Base-by-base conservation (phyloP, 1,139 yeast genomes). In the Protomyces gravidus region DNA sequence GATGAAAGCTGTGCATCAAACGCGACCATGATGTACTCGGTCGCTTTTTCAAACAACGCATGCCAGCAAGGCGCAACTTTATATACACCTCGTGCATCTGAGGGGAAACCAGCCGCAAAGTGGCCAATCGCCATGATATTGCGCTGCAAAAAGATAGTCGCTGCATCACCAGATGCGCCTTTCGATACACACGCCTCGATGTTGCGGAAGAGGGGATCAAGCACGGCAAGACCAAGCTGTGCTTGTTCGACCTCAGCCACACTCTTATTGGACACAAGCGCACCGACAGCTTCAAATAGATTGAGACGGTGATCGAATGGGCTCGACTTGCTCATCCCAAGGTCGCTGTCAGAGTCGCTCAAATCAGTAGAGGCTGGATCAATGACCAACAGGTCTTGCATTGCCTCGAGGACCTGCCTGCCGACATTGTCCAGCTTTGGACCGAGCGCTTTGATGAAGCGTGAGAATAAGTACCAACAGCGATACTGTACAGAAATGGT, bases 41-140 rank as follows among this genome's bases (percentile, higher is more conserved):
- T 82, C 13, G 89, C 87, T 65, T 83, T 82, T 62, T 80, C 76
- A 65, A 88, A 80, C 68, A 83, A 85, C 60, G 79, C 73, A 25
- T 80, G 66, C 48, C 61, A 56, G 19, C 61, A 64, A 61, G 67
- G 59, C 13, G 68, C 68, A 39, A 69, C 63, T 7, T 70, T 64
- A 27, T 33, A 28, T 13, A 17, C 21, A 48, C 72, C 74, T 42
- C 77, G 78, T 65, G 83, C 85, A 67, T 45, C 48, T 7, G 53
- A 49, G 26, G 63, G 63, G 26, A 86, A 84, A 1, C 97, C 97
- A 68, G 92, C 80, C 1, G 90, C 86, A 68, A 90, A 79, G 0
- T 96, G 88, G 39, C 97, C 97, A 58, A 92, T 81, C 0, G 97
- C 92, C 83, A 88, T 82, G 52, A 94, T 74, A 45, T 85, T 80